Conservation (phyloP, 306 rosid genomes). For the Medicago truncatula region MtrunA17r5.0-ANR NC_053043.1:45169501-45170000, state of each 20-base stretch:
- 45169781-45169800: neutral
- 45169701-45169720: neutral
- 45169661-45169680: neutral
- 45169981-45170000: constrained; percentile 32
- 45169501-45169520: constrained; percentile 44
- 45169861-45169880: neutral
- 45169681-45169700: too few relatives aligned
- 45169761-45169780: neutral
- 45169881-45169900: too few relatives aligned
- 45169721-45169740: constrained; percentile 3
- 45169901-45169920: neutral
- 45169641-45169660: constrained; percentile 15
- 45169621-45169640: constrained; percentile 32
- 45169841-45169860: too few relatives aligned
- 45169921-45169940: neutral
- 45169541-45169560: constrained; percentile 39
- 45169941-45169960: constrained; percentile 58
- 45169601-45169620: constrained; percentile 33
- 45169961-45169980: constrained; percentile 46
- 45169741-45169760: neutral
- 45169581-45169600: neutral
- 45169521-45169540: constrained; percentile 6
- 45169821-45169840: neutral
- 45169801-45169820: neutral
- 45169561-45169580: constrained; percentile 36